Evolutionary conservation across 768 basidiomycete genomes (phyloP).

Genomic region (Rhizopogon sp.): DNA sequence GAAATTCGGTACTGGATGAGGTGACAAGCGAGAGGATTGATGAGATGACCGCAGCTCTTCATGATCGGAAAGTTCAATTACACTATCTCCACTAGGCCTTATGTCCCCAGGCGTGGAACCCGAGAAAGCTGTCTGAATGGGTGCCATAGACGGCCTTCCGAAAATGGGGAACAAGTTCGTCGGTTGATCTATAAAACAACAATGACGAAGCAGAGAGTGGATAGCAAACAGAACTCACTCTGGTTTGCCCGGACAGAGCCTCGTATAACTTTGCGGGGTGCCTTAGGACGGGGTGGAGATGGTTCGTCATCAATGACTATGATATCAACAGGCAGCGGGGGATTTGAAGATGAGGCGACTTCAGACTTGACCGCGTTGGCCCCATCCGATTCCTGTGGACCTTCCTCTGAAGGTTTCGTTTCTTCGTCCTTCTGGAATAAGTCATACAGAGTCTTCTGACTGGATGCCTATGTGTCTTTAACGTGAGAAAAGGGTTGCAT

Average conservation of each 20-base stretch:
- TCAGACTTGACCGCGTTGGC: neutral
- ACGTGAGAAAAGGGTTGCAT: neutral
- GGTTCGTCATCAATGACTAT: constrained; percentile 2
- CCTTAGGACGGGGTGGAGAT: neutral
- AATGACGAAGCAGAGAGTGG: neutral
- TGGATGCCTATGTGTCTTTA: constrained; percentile 7
- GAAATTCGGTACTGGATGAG: neutral
- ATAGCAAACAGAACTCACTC: neutral
- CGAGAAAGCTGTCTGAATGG: neutral
- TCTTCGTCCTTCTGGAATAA: constrained; percentile 9
- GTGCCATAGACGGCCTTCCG: constrained; percentile 5
- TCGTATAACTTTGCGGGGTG: neutral
- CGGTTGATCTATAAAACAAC: constrained; percentile 8
- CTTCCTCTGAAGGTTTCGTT: constrained; percentile 14
- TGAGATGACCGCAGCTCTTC: constrained; percentile 8
- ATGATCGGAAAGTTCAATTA: constrained; percentile 8
- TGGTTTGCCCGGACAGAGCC: neutral
- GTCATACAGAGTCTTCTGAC: constrained; percentile 24
- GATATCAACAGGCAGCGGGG: neutral
- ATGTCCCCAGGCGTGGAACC: neutral
- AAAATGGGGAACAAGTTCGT: constrained; percentile 22
- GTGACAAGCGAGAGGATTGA: constrained; percentile 3
- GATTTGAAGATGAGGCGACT: neutral
- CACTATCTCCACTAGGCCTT: neutral
- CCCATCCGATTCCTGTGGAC: neutral